Evolutionary conservation across 2,329 filamentous ascomycete genomes (phyloP), one percentile per base, ranked within the genome.

Genomic region (Aaosphaeria pasadenensis): DNA sequence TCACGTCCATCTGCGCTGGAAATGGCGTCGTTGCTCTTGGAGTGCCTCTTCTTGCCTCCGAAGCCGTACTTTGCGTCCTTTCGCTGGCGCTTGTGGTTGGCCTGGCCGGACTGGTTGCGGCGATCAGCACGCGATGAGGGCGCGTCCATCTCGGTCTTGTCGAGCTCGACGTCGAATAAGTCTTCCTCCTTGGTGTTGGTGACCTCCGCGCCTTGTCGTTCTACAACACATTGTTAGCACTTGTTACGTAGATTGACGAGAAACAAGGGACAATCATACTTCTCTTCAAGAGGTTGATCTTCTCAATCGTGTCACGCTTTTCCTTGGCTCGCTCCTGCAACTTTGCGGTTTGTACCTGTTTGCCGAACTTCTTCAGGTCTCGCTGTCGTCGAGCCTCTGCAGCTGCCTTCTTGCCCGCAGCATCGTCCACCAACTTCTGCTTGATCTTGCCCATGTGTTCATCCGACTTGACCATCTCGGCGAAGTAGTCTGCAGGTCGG

Each of bases 401-500:
- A 30, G 90, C 83, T 1, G 94, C 92, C 78, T 96, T 96, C 80
- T 96, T 96, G 52, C 84, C 80, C 7, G 92, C 89, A 0, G 92
- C 94, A 66, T 95, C 90, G 64, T 97, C 91, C 53, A 96, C 81
- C 63, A 97, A 77, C 80, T 95, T 95, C 64, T 86, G 84, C 79
- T 95, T 95, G 69, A 99, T 89, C 79, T 89, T 91, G 69, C 89
- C 89, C 94, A 99, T 99, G 72, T 96, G 94, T 63, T 95, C 92
- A 69, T 99, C 94, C 64, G 87, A 89, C 83, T 97, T 97, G 64
- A 96, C 86, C 91, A 97, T 99, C 79, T 99, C 94, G 40, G 94
- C 94, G 63, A 99, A 99, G 76, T 95, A 99, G 74, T 99, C 94
- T 47, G 83, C 86, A 4, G 94, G 94, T 7, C 94, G 83, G 30